These are phyloP conservation scores for Hypoxylon fragiforme DNA, from an alignment of 495 filamentous ascomycete species.

Conservation along the genomic window DNA sequence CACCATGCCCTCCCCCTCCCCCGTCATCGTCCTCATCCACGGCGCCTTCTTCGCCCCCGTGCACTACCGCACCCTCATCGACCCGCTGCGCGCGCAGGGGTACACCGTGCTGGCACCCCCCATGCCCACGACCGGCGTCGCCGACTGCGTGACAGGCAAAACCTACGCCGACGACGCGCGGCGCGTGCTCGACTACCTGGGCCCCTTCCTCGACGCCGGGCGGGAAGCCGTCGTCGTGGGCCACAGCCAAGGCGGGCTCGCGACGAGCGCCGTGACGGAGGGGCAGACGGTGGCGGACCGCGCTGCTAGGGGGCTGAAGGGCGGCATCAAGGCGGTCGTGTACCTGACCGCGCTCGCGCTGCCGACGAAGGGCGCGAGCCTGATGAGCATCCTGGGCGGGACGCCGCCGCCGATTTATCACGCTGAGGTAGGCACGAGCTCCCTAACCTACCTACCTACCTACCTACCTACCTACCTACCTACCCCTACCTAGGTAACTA, in stretches of 20 bases:
- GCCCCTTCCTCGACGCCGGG: constrained; percentile 32
- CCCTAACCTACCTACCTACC: no score
- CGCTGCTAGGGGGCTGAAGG: constrained; percentile 37
- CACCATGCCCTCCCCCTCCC: constrained; percentile 33
- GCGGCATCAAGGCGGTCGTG: constrained; percentile 41
- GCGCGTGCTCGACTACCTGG: constrained; percentile 20
- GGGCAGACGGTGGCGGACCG: constrained; percentile 36
- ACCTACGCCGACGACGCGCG: constrained; percentile 30
- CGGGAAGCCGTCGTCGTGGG: constrained; percentile 32
- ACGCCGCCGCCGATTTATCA: constrained; percentile 23
- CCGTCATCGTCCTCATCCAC: constrained; percentile 49
- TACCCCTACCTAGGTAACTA: no score
- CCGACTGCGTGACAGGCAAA: constrained; percentile 17
- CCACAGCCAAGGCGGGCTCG: constrained; percentile 38
- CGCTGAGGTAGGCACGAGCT: constrained; percentile 25
- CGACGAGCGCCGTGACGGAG: constrained; percentile 31
- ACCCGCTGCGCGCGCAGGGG: constrained; percentile 39
- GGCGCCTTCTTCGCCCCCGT: constrained; percentile 51
- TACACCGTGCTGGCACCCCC: constrained; percentile 40
- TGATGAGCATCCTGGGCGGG: constrained; percentile 12
- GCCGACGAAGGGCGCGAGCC: constrained; percentile 14
- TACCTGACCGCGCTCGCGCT: constrained; percentile 39
- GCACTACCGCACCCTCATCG: constrained; percentile 43
- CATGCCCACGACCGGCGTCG: constrained; percentile 23
- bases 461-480: no score